These are phyloP conservation scores for Fraxinus xanthoxyloides DNA, from an alignment of 305 asterid species.

Conservation along the genomic window DNA sequence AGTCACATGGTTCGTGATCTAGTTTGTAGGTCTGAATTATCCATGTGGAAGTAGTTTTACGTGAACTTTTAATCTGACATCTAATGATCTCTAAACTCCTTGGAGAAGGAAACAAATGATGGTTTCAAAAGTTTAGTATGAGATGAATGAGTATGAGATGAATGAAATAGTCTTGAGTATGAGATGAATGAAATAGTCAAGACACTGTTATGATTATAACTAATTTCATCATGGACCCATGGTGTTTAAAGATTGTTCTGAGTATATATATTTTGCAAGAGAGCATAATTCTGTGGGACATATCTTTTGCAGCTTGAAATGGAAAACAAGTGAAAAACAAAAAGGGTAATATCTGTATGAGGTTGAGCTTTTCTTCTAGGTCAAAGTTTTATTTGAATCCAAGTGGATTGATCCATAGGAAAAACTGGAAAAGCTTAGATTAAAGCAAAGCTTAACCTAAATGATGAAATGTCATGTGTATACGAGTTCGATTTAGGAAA, in stretches of 20 bases:
- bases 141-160: not conserved
- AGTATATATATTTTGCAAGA: not conserved
- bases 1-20: not conserved
- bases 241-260: not conserved
- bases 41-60: not conserved
- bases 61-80: not conserved
- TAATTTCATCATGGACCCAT: not conserved
- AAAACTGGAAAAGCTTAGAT: not conserved
- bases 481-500: not conserved
- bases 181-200: not conserved
- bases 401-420: not conserved
- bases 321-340: not conserved
- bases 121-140: not conserved
- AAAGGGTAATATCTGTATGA: not conserved
- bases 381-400: not conserved
- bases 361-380: not conserved
- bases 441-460: not conserved
- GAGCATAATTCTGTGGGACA: not conserved
- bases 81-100: not conserved
- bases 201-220: not conserved
- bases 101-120: not conserved
- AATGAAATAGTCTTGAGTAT: not conserved
- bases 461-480: not conserved
- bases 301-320: not conserved
- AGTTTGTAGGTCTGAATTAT: not conserved